Conservation (phyloP, 1,284 basidiomycete genomes). For the Trametes hirsuta region DNA sequence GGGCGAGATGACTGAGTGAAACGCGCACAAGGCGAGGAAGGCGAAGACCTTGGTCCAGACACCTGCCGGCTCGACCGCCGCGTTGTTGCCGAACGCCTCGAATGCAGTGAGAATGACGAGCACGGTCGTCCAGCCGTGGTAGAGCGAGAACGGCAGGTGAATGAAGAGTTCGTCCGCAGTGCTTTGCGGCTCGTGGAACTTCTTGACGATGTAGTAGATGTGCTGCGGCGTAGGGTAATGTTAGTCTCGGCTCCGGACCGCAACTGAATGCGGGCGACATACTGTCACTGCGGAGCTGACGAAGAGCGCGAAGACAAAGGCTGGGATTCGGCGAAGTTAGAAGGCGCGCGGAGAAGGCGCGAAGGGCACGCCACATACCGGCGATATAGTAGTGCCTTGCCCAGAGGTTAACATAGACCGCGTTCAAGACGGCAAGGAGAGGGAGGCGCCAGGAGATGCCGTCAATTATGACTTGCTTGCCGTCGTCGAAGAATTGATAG, state of each 20-base stretch:
- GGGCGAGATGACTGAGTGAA: background rate
- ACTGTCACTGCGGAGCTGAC: slow-evolving; percentile 82
- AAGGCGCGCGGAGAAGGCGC: background rate
- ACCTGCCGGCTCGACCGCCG: slow-evolving; percentile 66
- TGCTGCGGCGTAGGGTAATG: slow-evolving; percentile 45
- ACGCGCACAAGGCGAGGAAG: slow-evolving; percentile 77
- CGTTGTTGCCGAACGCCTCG: slow-evolving; percentile 88
- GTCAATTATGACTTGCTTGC: slow-evolving; percentile 83
- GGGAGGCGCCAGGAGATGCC: slow-evolving; percentile 90
- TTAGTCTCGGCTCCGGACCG: slow-evolving; percentile 15
- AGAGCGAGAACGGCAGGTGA: slow-evolving; percentile 89
- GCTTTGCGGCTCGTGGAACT: slow-evolving; percentile 70
- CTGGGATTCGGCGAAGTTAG: slow-evolving; percentile 36
- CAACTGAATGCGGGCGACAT: slow-evolving; percentile 26
- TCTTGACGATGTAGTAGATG: slow-evolving; percentile 93
- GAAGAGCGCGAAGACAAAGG: slow-evolving; percentile 86
- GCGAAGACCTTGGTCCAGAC: slow-evolving; percentile 94
- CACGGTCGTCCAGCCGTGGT: slow-evolving; percentile 94
- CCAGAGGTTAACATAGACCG: slow-evolving; percentile 86
- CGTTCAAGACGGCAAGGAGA: slow-evolving; percentile 81
- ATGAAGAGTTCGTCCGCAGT: slow-evolving; percentile 79
- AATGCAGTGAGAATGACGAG: slow-evolving; percentile 89
- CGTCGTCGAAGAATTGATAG: slow-evolving; percentile 87
- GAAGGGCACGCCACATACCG: slow-evolving; percentile 43
- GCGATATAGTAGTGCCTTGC: slow-evolving; percentile 71